Conservation (phyloP, 768 basidiomycete species). For the Aureoboletus auriporus region DNA sequence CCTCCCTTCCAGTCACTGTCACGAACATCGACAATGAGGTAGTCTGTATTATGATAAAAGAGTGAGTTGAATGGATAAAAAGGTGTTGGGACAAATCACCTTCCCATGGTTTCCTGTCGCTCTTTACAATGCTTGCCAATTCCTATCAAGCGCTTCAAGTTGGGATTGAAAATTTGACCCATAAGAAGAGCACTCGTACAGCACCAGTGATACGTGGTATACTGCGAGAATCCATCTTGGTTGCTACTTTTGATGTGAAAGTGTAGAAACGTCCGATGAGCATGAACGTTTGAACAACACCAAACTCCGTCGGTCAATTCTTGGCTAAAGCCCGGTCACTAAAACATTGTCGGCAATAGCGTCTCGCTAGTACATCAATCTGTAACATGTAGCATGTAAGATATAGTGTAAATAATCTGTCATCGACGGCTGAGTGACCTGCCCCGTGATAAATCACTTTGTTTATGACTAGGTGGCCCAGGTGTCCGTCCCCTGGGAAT, state of each 20-base stretch:
- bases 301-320: constrained; percentile 1
- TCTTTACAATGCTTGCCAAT: constrained; percentile 66
- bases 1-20: constrained; percentile 79
- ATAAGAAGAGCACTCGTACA: constrained; percentile 13
- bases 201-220: constrained; percentile 17
- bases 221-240: constrained; percentile 15
- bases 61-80: neutral
- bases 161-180: constrained; percentile 9
- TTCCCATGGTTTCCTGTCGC: constrained; percentile 50
- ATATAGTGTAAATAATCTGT: constrained; percentile 2
- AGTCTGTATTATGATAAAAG: constrained; percentile 39
- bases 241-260: constrained; percentile 3
- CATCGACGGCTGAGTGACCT: constrained; percentile 23
- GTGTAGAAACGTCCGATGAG: constrained; percentile 4
- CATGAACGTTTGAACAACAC: constrained; percentile 1
- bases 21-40: constrained; percentile 79
- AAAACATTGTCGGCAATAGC: constrained; percentile 2
- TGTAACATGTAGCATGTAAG: neutral
- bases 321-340: neutral
- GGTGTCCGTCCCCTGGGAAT: constrained; percentile 24
- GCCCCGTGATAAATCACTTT: constrained; percentile 13
- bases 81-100: constrained; percentile 10
- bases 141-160: constrained; percentile 49
- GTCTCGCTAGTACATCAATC: too few relatives aligned
- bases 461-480: constrained; percentile 19